phyloP scores from a whole-genome alignment of 129 eudicot species.

The Flaveria trinervia region DNA sequence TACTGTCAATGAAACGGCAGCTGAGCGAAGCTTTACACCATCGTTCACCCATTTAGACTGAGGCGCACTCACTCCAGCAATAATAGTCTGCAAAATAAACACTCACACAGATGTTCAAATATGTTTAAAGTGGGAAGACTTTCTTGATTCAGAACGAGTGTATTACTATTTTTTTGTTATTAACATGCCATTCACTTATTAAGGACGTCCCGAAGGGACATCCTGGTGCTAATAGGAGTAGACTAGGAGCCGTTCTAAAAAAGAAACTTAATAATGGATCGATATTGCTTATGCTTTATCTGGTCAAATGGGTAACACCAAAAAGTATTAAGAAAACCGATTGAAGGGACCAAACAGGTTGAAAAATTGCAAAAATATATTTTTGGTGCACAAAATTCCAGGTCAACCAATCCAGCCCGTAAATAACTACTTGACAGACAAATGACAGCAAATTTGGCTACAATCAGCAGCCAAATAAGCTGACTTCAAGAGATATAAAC shows the following conservation, averaged over 20 bases:
- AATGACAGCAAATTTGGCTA: not conserved
- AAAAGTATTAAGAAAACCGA: not conserved
- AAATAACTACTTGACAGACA: not conserved
- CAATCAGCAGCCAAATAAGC: not conserved
- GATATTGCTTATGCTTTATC: not conserved
- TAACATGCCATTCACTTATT: not conserved
- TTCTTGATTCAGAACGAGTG: no score
- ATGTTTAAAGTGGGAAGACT: no score
- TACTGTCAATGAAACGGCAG: constrained; percentile 79
- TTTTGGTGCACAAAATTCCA: not conserved
- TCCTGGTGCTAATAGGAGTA: no score
- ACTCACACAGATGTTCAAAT: not conserved
- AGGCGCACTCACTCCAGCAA: constrained; percentile 84
- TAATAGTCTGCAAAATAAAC: constrained; percentile 53
- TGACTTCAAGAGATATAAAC: not conserved
- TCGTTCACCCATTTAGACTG: constrained; percentile 64
- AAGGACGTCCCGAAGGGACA: no score
- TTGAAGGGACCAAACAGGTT: not conserved
- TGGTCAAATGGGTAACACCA: not conserved
- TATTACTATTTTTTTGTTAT: not conserved
- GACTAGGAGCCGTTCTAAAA: no score
- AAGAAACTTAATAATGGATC: not conserved
- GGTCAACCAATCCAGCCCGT: not conserved
- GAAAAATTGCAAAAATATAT: not conserved
- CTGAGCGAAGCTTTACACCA: constrained; percentile 91